These are phyloP conservation scores for Jamesozyma jinghongensis DNA, from an alignment of 805 yeast species.

Conservation along the genomic window DNA sequence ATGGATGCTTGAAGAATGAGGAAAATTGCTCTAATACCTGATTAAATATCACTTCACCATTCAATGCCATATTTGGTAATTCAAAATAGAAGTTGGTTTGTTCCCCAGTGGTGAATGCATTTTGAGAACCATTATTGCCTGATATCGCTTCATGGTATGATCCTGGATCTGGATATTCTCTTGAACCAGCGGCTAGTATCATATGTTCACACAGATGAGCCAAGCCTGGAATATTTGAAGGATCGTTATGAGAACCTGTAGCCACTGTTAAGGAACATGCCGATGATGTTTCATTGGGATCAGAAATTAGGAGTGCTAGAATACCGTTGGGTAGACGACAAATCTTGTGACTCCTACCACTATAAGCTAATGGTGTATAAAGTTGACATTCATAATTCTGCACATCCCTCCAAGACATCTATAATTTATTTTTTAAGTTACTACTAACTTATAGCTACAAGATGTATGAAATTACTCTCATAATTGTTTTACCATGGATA, in stretches of 20 bases:
- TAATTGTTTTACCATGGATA: background rate
- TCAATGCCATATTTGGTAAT: slow-evolving; percentile 37
- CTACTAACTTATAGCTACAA: background rate
- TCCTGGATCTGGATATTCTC: slow-evolving; percentile 41
- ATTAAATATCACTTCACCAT: slow-evolving; percentile 35
- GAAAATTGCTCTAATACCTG: slow-evolving; percentile 42
- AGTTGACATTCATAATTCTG: slow-evolving; percentile 19
- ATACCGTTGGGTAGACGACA: slow-evolving; percentile 61
- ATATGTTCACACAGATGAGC: slow-evolving; percentile 89
- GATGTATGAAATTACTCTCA: background rate
- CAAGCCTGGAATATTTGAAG: slow-evolving; percentile 58
- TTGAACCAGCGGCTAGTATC: slow-evolving; percentile 45
- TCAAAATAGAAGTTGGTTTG: slow-evolving; percentile 57
- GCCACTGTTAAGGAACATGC: slow-evolving; percentile 69
- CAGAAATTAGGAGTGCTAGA: slow-evolving; percentile 60
- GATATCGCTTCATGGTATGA: slow-evolving; percentile 37
- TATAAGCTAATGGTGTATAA: slow-evolving; percentile 31
- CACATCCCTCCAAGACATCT: slow-evolving; percentile 16
- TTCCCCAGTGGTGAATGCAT: slow-evolving; percentile 65
- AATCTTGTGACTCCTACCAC: slow-evolving; percentile 36
- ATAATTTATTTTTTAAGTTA: too few species aligned
- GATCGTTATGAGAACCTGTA: slow-evolving; percentile 77
- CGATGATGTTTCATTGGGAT: slow-evolving; percentile 54
- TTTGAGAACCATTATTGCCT: slow-evolving; percentile 46
- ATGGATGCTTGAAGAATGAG: slow-evolving; percentile 42